phyloP scores from a whole-genome alignment of 352 stramenopile genomes.

The Phytophthora sp. region DNA sequence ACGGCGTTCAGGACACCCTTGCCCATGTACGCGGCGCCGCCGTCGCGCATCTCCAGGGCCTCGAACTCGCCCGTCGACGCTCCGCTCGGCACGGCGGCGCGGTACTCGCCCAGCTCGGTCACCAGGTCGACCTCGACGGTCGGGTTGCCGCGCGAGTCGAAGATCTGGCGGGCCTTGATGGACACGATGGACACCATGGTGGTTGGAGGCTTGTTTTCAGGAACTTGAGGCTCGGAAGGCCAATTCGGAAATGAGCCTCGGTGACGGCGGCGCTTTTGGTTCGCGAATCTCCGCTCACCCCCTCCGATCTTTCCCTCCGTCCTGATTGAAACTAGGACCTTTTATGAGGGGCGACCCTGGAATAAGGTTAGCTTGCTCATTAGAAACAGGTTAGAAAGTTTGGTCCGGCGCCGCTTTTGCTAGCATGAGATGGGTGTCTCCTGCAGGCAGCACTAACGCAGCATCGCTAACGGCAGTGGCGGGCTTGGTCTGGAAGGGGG shows the following conservation, averaged over 20 bases:
- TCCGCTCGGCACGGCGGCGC: conserved; percentile 95
- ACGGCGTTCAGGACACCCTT: conserved; percentile 98
- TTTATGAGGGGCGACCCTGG: not conserved
- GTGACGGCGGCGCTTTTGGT: too few relatives aligned
- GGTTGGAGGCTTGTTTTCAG: conserved; percentile 25
- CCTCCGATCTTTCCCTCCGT: conserved; percentile 18
- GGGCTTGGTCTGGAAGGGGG: too few relatives aligned
- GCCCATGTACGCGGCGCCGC: conserved; percentile 96
- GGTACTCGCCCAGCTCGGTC: conserved; percentile 93
- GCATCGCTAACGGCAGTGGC: too few relatives aligned
- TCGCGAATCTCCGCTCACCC: conserved; percentile 1
- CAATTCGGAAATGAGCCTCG: conserved; percentile 40
- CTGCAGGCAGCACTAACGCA: too few relatives aligned
- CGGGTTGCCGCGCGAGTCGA: conserved; percentile 98
- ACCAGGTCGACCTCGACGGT: conserved; percentile 98
- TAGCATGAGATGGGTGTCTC: not conserved
- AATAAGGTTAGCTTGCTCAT: not conserved
- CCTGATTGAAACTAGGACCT: not conserved
- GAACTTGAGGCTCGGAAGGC: conserved; percentile 25
- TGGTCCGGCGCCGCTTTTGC: not conserved
- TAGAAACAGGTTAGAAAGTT: not conserved
- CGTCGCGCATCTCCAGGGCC: conserved; percentile 97
- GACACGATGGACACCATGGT: conserved; percentile 79
- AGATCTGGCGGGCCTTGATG: conserved; percentile 97
- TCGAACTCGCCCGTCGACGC: conserved; percentile 97